phyloP scores from a whole-genome alignment of 495 filamentous ascomycete species.

The Neohortaea acidophila region DNA sequence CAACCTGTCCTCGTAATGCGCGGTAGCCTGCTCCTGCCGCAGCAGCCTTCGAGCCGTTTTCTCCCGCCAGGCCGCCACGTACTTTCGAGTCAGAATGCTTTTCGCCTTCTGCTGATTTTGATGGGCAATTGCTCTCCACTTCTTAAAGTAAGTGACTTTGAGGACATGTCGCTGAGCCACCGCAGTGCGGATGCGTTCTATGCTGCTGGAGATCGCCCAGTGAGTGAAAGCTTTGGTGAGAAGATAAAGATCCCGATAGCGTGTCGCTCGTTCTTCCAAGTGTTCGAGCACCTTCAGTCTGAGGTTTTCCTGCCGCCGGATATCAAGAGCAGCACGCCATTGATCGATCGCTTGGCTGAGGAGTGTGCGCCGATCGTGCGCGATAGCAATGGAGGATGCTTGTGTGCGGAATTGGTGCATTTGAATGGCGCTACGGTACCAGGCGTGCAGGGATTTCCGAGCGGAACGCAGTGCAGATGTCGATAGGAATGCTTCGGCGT shows the following conservation, averaged over 20 bases:
- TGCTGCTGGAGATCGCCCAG: constrained; percentile 49
- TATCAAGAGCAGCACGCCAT: constrained; percentile 39
- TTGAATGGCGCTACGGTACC: constrained; percentile 36
- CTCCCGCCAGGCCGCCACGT: constrained; percentile 41
- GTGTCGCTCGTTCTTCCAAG: constrained; percentile 43
- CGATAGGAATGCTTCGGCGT: constrained; percentile 45
- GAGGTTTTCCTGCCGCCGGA: constrained; percentile 33
- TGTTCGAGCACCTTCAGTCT: constrained; percentile 48
- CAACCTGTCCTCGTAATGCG: constrained; percentile 8
- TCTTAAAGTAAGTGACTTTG: constrained; percentile 56
- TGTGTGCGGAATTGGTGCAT: constrained; percentile 30
- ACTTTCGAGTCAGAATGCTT: constrained; percentile 42
- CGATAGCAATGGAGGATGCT: constrained; percentile 36
- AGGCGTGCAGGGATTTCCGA: constrained; percentile 35
- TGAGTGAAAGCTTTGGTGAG: constrained; percentile 59
- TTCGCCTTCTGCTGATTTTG: constrained; percentile 55
- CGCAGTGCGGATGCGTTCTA: constrained; percentile 43
- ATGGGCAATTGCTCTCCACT: constrained; percentile 58
- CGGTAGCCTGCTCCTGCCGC: constrained; percentile 10
- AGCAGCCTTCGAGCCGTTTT: constrained; percentile 25
- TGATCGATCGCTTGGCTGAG: constrained; percentile 40
- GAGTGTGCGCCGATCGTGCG: constrained; percentile 38
- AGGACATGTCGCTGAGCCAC: constrained; percentile 53
- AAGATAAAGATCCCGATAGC: constrained; percentile 49
- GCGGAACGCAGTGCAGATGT: constrained; percentile 35